phyloP scores from a whole-genome alignment of 306 rosid species.

The Citrullus colocynthis region DNA sequence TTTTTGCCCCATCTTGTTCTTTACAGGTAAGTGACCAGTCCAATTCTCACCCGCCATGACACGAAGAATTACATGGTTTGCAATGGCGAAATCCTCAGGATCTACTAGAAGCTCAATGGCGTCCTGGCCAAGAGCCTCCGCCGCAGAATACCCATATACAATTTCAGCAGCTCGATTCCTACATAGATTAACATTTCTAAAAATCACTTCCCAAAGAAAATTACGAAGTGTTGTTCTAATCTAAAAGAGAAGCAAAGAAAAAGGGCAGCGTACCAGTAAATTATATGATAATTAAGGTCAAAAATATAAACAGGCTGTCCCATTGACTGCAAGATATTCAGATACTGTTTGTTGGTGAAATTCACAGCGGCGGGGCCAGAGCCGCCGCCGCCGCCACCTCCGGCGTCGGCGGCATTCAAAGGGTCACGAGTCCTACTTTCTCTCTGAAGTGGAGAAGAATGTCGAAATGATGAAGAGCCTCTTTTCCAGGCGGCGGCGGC shows the following conservation, averaged over 20 bases:
- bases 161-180: conserved; percentile 92
- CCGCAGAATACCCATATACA: conserved; percentile 69
- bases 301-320: conserved; percentile 85
- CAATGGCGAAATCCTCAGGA: conserved; percentile 36
- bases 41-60: conserved; percentile 75
- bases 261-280: conserved; percentile 48
- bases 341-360: conserved; percentile 56
- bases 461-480: conserved; percentile 54
- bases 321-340: conserved; percentile 87
- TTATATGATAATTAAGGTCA: conserved; percentile 54
- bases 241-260: neutral
- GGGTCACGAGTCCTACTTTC: conserved; percentile 57
- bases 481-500: conserved; percentile 34
- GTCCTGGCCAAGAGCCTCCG: conserved; percentile 68
- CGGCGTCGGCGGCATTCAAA: conserved; percentile 1
- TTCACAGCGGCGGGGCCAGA: conserved; percentile 55
- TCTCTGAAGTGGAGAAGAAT: conserved; percentile 80
- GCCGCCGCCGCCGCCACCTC: conserved; percentile 8
- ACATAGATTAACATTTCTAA: conserved; percentile 19
- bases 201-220: conserved; percentile 8
- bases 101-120: conserved; percentile 55
- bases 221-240: neutral
- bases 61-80: conserved; percentile 35
- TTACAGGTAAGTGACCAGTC: conserved; percentile 81
- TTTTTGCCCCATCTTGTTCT: conserved; percentile 59